Conservation (phyloP, 805 yeast species). For the Metschnikowia gelsemii region DNA sequence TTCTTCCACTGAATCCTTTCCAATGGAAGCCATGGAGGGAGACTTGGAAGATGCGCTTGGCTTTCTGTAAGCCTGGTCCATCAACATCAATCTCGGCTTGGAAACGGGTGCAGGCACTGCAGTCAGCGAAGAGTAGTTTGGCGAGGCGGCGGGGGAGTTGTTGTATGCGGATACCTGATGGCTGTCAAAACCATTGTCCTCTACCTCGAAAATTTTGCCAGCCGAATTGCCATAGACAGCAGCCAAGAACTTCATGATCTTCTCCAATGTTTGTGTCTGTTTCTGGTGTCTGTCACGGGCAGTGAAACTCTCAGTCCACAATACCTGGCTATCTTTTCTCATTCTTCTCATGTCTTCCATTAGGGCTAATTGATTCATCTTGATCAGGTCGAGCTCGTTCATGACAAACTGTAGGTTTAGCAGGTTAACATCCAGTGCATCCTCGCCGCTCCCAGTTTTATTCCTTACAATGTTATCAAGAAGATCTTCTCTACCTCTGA, state of each 20-base stretch:
- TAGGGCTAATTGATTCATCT: constrained; percentile 74
- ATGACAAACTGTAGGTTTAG: constrained; percentile 55
- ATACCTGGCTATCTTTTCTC: constrained; percentile 79
- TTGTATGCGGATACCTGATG: constrained; percentile 26
- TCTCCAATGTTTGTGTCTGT: constrained; percentile 85
- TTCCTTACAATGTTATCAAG: constrained; percentile 84
- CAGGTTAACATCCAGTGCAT: constrained; percentile 24
- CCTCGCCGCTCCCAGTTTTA: constrained; percentile 36
- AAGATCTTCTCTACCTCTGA: constrained; percentile 75
- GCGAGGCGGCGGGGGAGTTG: constrained; percentile 7
- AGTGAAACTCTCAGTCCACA: constrained; percentile 86
- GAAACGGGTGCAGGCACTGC: constrained; percentile 9
- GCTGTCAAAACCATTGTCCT: constrained; percentile 20
- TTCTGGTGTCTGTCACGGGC: constrained; percentile 82
- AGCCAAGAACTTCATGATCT: constrained; percentile 83
- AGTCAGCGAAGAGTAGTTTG: background rate
- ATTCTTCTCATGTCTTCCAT: constrained; percentile 82
- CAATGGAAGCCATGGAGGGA: constrained; percentile 14
- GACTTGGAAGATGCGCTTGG: constrained; percentile 8
- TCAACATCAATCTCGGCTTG: constrained; percentile 42
- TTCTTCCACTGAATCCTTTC: constrained; percentile 20
- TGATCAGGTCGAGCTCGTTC: constrained; percentile 71
- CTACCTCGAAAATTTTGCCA: constrained; percentile 46
- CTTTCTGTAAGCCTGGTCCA: constrained; percentile 35
- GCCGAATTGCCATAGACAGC: constrained; percentile 68